These are phyloP conservation scores for Bipolaris zeicola DNA, from an alignment of 2,329 filamentous ascomycete species.

Conservation along the genomic window DNA sequence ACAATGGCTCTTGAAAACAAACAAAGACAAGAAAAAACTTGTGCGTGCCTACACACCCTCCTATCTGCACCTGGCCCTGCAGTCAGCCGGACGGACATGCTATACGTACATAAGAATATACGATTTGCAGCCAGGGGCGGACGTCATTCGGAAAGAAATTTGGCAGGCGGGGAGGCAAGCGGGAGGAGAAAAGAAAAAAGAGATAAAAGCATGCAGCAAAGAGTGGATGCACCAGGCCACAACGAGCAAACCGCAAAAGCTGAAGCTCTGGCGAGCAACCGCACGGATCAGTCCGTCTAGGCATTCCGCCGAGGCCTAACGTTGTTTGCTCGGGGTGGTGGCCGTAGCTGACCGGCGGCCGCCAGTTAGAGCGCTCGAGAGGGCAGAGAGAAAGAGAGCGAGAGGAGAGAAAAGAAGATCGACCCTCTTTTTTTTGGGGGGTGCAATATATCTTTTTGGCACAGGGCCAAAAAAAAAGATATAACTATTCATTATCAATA, in stretches of 20 bases:
- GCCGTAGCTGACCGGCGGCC: constrained; percentile 3
- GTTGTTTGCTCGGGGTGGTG: not conserved
- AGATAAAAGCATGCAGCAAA: constrained; percentile 10
- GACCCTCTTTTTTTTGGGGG: not conserved
- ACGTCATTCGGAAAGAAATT: not conserved
- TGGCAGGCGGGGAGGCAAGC: not conserved
- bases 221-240: constrained; percentile 20
- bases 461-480: too few species aligned
- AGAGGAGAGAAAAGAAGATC: not conserved
- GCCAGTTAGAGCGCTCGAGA: not conserved
- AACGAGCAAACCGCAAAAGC: constrained; percentile 19
- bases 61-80: not conserved
- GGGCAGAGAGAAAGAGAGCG: not conserved
- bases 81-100: not conserved
- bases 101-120: too few species aligned
- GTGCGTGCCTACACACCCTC: not conserved
- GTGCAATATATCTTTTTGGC: too few species aligned
- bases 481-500: too few species aligned
- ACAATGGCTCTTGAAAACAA: too few species aligned
- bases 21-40: too few species aligned
- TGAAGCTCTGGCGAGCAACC: constrained; percentile 11
- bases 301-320: constrained; percentile 23
- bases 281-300: constrained; percentile 13
- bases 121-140: too few species aligned
- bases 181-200: constrained; percentile 15